Base-by-base conservation (phyloP, 2,329 filamentous ascomycete genomes). In the Sarocladiaceae sp. region DNA sequence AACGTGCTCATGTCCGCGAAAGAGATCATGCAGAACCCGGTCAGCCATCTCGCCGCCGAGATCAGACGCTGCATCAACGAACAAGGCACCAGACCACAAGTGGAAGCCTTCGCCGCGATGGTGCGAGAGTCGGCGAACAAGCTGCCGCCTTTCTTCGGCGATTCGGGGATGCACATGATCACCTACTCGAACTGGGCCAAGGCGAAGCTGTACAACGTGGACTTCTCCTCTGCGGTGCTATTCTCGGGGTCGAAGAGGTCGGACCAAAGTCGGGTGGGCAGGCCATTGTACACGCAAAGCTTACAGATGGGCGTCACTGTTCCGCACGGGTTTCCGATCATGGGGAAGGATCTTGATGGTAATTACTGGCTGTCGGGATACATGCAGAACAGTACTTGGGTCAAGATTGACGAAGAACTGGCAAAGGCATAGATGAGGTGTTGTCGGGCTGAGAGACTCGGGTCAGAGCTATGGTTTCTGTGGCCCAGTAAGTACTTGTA, bases 101-200 rank as follows among this genome's bases (percentile, higher is more conserved):
- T 63, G 39, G 60, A 65, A 47, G 67, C 58, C 19, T 65, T 57
- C 51, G 53, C 51, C 18, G 50, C 52, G 15, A 51, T 59, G 43
- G 46, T 58, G 24, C 54, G 57, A 2, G 26, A 9, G 9, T 9
- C 26, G n/a, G 26, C 26, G 9, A n/a, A 9, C 26, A 9, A 9
- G 9, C 26, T 29, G 26, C 26, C 26, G 26, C 9, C n/a, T 9
- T 29, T 29, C n/a, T 29, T 29, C n/a, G 26, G 26, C 9, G n/a
- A 9, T 29, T 9, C 9, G n/a, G 9, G 9, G n/a, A 29, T n/a
- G 9, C n/a, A n/a, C 26, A 9, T 9, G 26, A 9, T 29, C 26
- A 9, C 26, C 9, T 29, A 29, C 26, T 29, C 26, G n/a, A 29
- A 29, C 26, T 29, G 26, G 26, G n/a, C 26, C 26, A 29, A 29